Conservation (phyloP, 139 green algal genomes). For the Yamagishiella unicocca region DNA sequence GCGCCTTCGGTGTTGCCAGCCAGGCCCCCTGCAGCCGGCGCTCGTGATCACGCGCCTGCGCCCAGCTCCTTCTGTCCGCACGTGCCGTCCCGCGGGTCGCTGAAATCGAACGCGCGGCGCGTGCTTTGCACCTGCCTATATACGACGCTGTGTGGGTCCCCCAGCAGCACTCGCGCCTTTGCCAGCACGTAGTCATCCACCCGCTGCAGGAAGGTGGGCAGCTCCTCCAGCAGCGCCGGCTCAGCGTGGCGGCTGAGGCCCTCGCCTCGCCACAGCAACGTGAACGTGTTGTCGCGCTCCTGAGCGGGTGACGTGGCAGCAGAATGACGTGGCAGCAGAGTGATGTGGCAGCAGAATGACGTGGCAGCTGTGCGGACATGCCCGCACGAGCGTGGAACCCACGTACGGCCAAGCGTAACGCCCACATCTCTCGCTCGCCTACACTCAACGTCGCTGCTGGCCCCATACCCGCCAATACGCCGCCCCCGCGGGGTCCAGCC, state of each 20-base stretch:
- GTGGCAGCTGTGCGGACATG: too few species aligned
- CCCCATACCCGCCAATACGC: too few species aligned
- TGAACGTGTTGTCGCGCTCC: slow-evolving; percentile 43
- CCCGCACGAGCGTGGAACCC: too few species aligned
- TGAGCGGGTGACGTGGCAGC: too few species aligned
- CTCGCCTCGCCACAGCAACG: slow-evolving; percentile 42
- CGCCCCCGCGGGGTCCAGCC: too few species aligned
- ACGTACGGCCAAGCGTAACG: too few species aligned
- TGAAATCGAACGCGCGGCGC: slow-evolving; percentile 1
- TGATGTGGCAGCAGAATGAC: too few species aligned
- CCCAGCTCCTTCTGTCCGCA: neutral
- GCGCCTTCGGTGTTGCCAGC: too few species aligned
- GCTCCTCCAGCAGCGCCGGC: slow-evolving; percentile 26
- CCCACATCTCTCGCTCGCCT: too few species aligned
- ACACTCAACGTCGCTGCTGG: too few species aligned
- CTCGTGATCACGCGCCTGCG: neutral
- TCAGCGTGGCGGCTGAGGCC: slow-evolving; percentile 33
- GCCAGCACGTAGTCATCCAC: slow-evolving; percentile 33
- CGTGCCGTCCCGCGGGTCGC: neutral
- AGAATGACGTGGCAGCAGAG: too few species aligned
- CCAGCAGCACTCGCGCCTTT: slow-evolving; percentile 33
- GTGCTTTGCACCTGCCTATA: neutral
- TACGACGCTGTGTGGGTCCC: neutral
- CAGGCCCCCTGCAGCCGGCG: neutral
- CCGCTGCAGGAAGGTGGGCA: slow-evolving; percentile 13